Conservation (phyloP, 805 yeast species). For the Priceomyces melissophilus region DNA sequence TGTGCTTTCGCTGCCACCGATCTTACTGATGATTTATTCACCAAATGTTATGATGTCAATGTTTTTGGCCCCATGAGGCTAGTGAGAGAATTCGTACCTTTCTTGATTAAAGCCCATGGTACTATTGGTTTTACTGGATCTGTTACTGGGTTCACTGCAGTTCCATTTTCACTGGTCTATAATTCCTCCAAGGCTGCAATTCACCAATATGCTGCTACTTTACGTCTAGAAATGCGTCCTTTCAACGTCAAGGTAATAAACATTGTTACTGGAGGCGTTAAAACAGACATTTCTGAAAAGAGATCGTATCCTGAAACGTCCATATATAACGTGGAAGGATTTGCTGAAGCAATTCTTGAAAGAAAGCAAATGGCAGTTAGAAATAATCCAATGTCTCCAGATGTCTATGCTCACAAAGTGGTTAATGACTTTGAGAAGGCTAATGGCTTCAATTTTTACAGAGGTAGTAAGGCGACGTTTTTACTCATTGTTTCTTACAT, state of each 20-base stretch:
- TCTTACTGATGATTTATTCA: constrained; percentile 51
- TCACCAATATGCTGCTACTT: constrained; percentile 61
- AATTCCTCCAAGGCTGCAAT: constrained; percentile 73
- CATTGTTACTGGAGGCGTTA: constrained; percentile 73
- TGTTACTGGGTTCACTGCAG: constrained; percentile 58
- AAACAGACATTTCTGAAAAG: constrained; percentile 65
- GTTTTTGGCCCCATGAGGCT: constrained; percentile 67
- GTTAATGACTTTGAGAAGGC: constrained; percentile 45
- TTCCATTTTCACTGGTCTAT: constrained; percentile 70
- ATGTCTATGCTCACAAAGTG: constrained; percentile 53
- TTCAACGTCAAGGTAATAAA: constrained; percentile 70
- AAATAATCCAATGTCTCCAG: constrained; percentile 58
- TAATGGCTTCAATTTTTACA: constrained; percentile 47
- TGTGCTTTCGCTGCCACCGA: constrained; percentile 72
- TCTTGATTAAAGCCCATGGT: constrained; percentile 63
- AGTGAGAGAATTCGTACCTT: constrained; percentile 53
- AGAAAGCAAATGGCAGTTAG: constrained; percentile 59
- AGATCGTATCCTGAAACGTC: constrained; percentile 58
- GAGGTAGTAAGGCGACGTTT: constrained; percentile 48
- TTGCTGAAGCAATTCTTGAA: constrained; percentile 42
- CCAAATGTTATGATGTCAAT: constrained; percentile 58
- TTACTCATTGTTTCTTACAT: constrained; percentile 30
- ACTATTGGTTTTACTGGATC: constrained; percentile 75
- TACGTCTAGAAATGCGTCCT: constrained; percentile 66
- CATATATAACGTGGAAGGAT: constrained; percentile 49